A percentile compares a stretch with the other conserved stretches of the same genome.
These are phyloP conservation scores for Lepidium campestre DNA, from an alignment of 441 rosid genomes.

Conservation along the genomic window DNA sequence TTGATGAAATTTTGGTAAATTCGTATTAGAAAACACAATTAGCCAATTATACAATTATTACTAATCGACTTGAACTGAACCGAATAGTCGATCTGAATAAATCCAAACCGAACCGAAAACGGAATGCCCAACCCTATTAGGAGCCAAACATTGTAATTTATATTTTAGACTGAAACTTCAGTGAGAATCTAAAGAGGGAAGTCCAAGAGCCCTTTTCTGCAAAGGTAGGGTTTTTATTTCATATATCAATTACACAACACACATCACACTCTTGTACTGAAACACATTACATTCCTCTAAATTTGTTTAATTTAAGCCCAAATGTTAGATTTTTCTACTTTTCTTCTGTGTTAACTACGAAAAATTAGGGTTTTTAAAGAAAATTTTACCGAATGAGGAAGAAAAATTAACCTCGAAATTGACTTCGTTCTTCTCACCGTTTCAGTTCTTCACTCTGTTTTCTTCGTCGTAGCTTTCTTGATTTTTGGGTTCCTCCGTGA, in stretches of 20 bases:
- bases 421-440: conserved; percentile 2
- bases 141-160: too few species aligned
- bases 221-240: not conserved
- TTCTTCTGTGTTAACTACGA: not conserved
- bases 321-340: not conserved
- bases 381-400: not conserved
- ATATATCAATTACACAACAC: not conserved
- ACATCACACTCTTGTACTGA: not conserved
- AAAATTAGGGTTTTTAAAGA: not conserved
- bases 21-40: too few species aligned
- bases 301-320: not conserved
- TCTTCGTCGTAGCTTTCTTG: conserved; percentile 2
- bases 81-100: too few species aligned
- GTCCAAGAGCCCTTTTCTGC: not conserved
- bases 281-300: not conserved
- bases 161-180: not conserved
- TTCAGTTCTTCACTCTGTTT: not conserved
- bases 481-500: not conserved
- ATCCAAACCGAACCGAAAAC: too few species aligned
- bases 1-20: too few species aligned
- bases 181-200: not conserved
- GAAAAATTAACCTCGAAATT: not conserved
- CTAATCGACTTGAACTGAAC: too few species aligned
- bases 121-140: too few species aligned
- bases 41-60: too few species aligned